Base-by-base conservation (phyloP, 1,139 yeast species). In the Schwanniomyces etchellsii region DNA sequence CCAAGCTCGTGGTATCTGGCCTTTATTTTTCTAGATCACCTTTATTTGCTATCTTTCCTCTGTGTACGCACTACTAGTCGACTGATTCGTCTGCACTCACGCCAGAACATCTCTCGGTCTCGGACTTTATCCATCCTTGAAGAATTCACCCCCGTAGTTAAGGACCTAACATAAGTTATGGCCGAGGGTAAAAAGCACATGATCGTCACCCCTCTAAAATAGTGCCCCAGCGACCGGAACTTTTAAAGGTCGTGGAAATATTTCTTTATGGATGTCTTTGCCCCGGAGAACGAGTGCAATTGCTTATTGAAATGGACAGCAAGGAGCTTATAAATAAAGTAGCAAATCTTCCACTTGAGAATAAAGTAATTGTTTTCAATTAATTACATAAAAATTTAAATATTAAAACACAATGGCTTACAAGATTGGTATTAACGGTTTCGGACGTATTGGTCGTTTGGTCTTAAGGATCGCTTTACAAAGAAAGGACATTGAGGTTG, bases 361-460 rank as follows among this genome's bases (percentile, higher is more conserved):
- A 33, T 29, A 29, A 23, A 15, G 18, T 15, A 20, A n/a, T 30
- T 27, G 24, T 35, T 24, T 25, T 26, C 30, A 23, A 26, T 18
- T 16, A 20, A 24, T 23, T 32, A 14, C 18, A 31, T 24, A 35
- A 18, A 32, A 14, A 35, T 14, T 11, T 10, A 11, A 16, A 26
- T 16, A 5, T 14, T 23, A 16, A 23, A 48, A n/a, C n/a, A n/a
- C 35, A 45, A 57, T 57, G 63, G 62, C 61, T 55, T 55, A 70
- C 50, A 64, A 57, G 40, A 69, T 81, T 61, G 91, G 91, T 72
- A 82, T 81, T 63, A 81, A 81, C 80, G 91, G 91, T 57, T 81
- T 81, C 80, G 93, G 93, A 52, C 79, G 93, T 66, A 81, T 81
- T 51, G 93, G 93, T 48, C 85, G 93, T 67, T 77, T 81, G 57